Percentiles rank a stretch among this genome's conserved stretches.
Conservation (phyloP, 192 early-diverging fungal genomes). For the Linderina pennispora region DNA sequence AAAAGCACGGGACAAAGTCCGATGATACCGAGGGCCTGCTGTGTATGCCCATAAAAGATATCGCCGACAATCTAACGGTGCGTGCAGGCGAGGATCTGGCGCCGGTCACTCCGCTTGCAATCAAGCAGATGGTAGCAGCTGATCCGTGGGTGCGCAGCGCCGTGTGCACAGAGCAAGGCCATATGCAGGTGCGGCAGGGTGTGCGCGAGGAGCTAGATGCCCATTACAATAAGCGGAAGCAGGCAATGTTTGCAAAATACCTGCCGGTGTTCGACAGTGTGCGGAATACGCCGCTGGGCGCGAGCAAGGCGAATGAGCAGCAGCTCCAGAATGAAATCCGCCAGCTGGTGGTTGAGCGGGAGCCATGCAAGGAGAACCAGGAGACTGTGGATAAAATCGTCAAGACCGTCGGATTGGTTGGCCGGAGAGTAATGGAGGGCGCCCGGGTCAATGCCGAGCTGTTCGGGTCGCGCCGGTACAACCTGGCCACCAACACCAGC, state of each 20-base stretch:
- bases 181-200: neutral
- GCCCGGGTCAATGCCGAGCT: constrained; percentile 1
- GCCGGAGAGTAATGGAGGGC: neutral
- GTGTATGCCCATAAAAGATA: neutral
- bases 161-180: no score
- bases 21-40: neutral
- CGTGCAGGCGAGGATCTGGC: neutral
- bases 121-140: neutral
- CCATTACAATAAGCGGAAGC: neutral
- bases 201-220: neutral
- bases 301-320: neutral
- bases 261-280: neutral
- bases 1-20: neutral
- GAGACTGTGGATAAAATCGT: neutral
- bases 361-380: neutral
- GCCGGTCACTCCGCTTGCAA: neutral
- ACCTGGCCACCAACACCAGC: constrained; percentile 7
- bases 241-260: neutral
- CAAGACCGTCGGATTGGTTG: neutral
- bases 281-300: neutral
- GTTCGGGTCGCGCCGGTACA: constrained; percentile 22
- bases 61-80: neutral
- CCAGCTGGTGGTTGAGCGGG: neutral
- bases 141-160: neutral
- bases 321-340: neutral